Conservation (phyloP, 2,329 filamentous ascomycete species). For the Neonectria magnoliae region DNA sequence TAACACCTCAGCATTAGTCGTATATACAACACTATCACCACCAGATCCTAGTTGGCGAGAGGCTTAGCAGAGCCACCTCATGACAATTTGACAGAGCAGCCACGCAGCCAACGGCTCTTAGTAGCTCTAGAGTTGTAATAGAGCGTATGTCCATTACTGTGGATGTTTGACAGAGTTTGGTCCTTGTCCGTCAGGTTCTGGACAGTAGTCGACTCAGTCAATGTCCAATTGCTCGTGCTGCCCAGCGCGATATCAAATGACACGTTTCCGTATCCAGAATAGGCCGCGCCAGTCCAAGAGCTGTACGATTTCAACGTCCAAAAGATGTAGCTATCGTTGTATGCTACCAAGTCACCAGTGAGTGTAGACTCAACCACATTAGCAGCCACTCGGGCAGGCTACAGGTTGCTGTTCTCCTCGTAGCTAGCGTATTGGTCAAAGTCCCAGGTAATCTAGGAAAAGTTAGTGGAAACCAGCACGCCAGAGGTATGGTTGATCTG, state of each 20-base stretch:
- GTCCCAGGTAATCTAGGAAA: conserved; percentile 20
- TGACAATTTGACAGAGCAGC: conserved; percentile 5
- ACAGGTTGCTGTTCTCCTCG: conserved; percentile 16
- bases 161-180: conserved; percentile 19
- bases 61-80: conserved; percentile 20
- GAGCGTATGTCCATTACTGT: conserved; percentile 14
- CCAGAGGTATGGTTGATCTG: conserved; percentile 21
- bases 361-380: conserved; percentile 13
- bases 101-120: conserved; percentile 22
- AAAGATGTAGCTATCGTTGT: conserved; percentile 22
- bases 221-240: conserved; percentile 15
- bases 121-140: conserved; percentile 21
- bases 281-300: conserved; percentile 12
- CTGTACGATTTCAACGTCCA: conserved; percentile 15
- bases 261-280: conserved; percentile 16
- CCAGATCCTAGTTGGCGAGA: conserved; percentile 8
- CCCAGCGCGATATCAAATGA: conserved; percentile 15
- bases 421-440: conserved; percentile 21
- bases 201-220: conserved; percentile 17
- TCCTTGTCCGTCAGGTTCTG: conserved; percentile 19
- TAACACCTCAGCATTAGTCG: not conserved
- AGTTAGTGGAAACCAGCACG: conserved; percentile 18
- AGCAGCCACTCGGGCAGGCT: conserved; percentile 14
- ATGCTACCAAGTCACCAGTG: conserved; percentile 14
- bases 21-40: conserved; percentile 2